phyloP scores from a whole-genome alignment of 768 basidiomycete species.

The Pleurotus salmoneostramineus region DNA sequence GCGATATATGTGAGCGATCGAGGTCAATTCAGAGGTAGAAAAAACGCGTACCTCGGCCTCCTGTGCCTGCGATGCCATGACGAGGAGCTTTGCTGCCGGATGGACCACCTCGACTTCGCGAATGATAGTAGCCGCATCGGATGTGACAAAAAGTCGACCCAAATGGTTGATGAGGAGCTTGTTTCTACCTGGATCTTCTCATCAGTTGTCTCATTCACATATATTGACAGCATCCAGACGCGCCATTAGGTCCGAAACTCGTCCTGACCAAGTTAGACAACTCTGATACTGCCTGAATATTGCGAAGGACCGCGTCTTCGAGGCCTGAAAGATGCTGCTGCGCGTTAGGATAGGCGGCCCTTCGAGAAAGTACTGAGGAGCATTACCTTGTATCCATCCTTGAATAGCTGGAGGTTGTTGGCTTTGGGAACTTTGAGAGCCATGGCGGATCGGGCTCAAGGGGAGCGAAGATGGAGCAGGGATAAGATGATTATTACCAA shows the following conservation, averaged over 20 bases:
- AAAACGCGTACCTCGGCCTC: constrained; percentile 73
- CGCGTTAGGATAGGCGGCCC: constrained; percentile 6
- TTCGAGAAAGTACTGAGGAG: neutral
- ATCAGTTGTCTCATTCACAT: constrained; percentile 7
- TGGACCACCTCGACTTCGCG: constrained; percentile 98
- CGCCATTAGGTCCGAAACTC: constrained; percentile 95
- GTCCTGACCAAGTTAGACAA: constrained; percentile 93
- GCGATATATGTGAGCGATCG: constrained; percentile 8
- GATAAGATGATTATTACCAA: too few species aligned
- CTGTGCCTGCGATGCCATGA: constrained; percentile 97
- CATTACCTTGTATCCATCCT: constrained; percentile 90
- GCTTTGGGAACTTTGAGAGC: constrained; percentile 92
- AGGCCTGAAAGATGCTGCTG: constrained; percentile 77
- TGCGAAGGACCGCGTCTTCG: constrained; percentile 95
- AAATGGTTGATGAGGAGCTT: constrained; percentile 98
- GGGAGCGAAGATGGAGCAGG: constrained; percentile 3
- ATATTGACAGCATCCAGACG: constrained; percentile 22
- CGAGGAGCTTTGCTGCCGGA: constrained; percentile 97
- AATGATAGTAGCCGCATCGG: constrained; percentile 98
- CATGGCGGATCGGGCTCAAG: constrained; percentile 45
- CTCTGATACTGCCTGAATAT: constrained; percentile 95
- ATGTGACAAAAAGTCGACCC: constrained; percentile 93
- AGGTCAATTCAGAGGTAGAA: neutral
- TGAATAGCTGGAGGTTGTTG: constrained; percentile 89
- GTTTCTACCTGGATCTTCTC: constrained; percentile 67